These are phyloP conservation scores for Solanum bulbocastanum DNA, from an alignment of 257 asterid species.

Conservation along the genomic window DNA sequence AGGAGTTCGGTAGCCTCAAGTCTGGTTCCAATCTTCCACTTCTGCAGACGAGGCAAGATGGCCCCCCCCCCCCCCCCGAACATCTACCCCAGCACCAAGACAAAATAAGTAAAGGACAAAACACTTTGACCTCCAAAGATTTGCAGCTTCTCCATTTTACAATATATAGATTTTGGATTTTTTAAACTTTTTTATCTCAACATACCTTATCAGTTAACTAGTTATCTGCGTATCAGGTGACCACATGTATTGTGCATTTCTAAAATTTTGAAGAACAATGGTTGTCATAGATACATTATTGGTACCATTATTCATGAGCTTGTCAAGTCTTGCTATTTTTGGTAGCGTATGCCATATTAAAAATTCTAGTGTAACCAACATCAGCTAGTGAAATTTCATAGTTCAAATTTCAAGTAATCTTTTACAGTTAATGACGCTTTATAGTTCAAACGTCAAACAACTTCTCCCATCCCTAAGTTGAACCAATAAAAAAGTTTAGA, in stretches of 20 bases:
- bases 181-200: neutral
- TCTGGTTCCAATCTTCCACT: neutral
- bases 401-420: neutral
- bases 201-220: neutral
- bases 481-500: neutral
- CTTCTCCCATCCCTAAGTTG: neutral
- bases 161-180: neutral
- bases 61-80: too few species aligned
- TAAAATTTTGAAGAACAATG: neutral
- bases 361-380: neutral
- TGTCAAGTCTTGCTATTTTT: neutral
- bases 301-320: neutral
- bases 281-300: neutral
- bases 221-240: neutral
- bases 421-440: neutral
- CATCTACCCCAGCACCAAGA: neutral
- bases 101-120: neutral
- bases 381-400: neutral
- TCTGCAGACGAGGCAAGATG: neutral
- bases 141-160: neutral
- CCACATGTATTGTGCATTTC: neutral
- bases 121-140: neutral
- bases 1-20: neutral
- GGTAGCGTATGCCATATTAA: neutral
- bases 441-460: neutral